A percentile compares a stretch with the other conserved stretches of the same genome.
Evolutionary conservation across 371 early-diverging fungal species (phyloP).

Genomic region (Rhizomucor miehei): DNA sequence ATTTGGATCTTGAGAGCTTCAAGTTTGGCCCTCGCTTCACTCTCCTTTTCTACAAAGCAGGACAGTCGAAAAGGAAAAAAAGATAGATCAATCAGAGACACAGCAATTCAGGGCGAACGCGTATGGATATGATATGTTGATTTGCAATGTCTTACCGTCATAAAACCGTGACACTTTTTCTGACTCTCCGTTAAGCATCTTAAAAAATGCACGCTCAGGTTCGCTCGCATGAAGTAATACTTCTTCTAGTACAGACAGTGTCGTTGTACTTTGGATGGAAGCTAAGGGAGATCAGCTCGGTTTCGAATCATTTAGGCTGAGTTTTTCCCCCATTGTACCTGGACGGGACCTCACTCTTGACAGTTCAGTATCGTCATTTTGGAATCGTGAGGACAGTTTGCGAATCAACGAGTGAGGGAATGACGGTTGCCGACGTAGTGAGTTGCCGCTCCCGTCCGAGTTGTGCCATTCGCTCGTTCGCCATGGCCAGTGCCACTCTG

Average conservation of each 20-base stretch:
- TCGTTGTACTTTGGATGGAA: slow-evolving; percentile 18
- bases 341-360: slow-evolving; percentile 16
- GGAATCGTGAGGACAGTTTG: slow-evolving; percentile 19
- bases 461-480: slow-evolving; percentile 1
- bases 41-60: slow-evolving; percentile 47
- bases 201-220: slow-evolving; percentile 63
- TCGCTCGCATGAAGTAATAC: slow-evolving; percentile 42
- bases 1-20: slow-evolving; percentile 47
- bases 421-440: slow-evolving; percentile 14
- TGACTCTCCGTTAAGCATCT: slow-evolving; percentile 55
- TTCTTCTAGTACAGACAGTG: slow-evolving; percentile 37
- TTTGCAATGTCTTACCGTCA: slow-evolving; percentile 29
- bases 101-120: too few species aligned
- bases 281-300: slow-evolving; percentile 12
- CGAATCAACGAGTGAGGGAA: slow-evolving; percentile 21
- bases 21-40: slow-evolving; percentile 38
- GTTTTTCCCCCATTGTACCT: slow-evolving; percentile 14
- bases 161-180: slow-evolving; percentile 63
- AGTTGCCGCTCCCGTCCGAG: neutral
- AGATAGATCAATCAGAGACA: neutral
- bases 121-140: neutral
- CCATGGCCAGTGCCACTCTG: slow-evolving; percentile 16
- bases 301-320: slow-evolving; percentile 2
- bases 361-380: slow-evolving; percentile 17
- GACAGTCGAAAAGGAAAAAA: neutral